These are phyloP conservation scores for Prunella vulgaris DNA, from an alignment of 257 asterid genomes.

Conservation along the genomic window DNA sequence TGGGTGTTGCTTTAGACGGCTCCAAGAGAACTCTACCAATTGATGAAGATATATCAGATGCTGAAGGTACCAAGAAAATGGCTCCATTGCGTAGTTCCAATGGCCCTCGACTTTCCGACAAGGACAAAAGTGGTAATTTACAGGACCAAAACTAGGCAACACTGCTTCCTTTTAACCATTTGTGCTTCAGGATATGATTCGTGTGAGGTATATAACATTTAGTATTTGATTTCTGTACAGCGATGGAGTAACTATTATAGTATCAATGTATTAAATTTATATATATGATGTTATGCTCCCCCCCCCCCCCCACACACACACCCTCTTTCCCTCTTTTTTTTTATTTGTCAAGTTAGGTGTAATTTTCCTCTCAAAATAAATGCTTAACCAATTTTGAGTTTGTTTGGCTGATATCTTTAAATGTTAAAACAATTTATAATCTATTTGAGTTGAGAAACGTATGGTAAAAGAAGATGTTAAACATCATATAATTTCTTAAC, in stretches of 20 bases:
- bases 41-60: conserved; percentile 54
- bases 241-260: neutral
- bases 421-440: too few species aligned
- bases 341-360: too few species aligned
- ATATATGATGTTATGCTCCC: neutral
- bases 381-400: too few species aligned
- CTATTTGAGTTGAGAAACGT: too few species aligned
- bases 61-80: conserved; percentile 47
- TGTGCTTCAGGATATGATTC: neutral
- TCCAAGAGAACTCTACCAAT: conserved; percentile 89
- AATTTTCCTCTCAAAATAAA: too few species aligned
- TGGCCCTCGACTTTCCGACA: conserved; percentile 28
- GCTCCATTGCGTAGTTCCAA: conserved; percentile 43
- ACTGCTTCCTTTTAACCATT: neutral
- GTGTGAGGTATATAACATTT: neutral
- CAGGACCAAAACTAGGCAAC: conserved; percentile 30
- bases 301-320: too few species aligned
- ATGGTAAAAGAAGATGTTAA: too few species aligned
- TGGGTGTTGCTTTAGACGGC: conserved; percentile 92
- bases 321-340: too few species aligned
- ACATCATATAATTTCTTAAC: too few species aligned
- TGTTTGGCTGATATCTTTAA: too few species aligned
- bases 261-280: too few species aligned
- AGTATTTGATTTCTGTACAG: neutral
- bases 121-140: conserved; percentile 43